Evolutionary conservation across 345 rosid genomes (phyloP).

Genomic region (Rhodamnia rubescens): DNA sequence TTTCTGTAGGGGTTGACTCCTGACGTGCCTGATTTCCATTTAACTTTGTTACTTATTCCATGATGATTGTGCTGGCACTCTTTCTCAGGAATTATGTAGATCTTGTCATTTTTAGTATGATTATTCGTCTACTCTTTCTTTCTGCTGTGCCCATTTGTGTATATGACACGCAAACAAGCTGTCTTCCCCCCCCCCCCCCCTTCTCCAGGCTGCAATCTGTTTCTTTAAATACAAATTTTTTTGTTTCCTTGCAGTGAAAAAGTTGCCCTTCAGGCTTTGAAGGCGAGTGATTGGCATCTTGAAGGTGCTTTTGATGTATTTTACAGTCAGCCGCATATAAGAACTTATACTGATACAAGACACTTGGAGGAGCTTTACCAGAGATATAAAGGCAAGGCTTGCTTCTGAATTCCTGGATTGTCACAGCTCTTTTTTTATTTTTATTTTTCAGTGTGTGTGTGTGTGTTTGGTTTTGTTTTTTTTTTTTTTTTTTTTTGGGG

Average conservation of each 20-base stretch:
- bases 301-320: slow-evolving; percentile 93
- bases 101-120: background rate
- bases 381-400: slow-evolving; percentile 74
- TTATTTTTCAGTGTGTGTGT: no score
- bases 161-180: background rate
- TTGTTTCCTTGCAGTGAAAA: slow-evolving; percentile 57
- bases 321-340: slow-evolving; percentile 76
- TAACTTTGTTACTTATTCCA: background rate
- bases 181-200: no score
- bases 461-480: no score
- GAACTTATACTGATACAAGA: slow-evolving; percentile 58
- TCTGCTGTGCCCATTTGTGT: background rate
- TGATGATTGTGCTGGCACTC: background rate
- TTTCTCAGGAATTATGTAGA: background rate
- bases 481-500: no score
- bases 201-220: background rate
- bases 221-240: background rate
- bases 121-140: background rate
- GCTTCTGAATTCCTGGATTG: background rate
- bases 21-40: background rate
- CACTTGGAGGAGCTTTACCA: slow-evolving; percentile 90
- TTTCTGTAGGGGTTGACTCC: background rate
- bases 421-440: background rate
- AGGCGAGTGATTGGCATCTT: slow-evolving; percentile 89
- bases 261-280: slow-evolving; percentile 72